These are phyloP conservation scores for Colletotrichum gloeosporioides DNA, from an alignment of 2,329 filamentous ascomycete species.

Conservation along the genomic window DNA sequence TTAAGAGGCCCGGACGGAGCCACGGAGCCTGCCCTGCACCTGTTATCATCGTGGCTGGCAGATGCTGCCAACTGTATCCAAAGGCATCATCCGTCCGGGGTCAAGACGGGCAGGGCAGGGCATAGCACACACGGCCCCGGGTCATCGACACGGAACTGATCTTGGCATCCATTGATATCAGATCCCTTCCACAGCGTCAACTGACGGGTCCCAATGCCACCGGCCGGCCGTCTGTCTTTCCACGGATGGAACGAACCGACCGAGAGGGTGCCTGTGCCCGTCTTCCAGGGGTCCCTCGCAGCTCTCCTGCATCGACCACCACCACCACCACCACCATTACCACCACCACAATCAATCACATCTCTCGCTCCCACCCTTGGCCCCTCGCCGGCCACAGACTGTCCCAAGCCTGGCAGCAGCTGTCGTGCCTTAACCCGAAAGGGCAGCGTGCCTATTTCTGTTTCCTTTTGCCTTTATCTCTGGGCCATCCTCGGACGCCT, in stretches of 20 bases:
- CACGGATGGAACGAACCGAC: conserved; percentile 18
- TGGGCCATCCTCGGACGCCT: conserved; percentile 12
- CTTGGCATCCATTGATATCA: background rate
- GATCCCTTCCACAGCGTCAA: background rate
- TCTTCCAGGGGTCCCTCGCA: conserved; percentile 13
- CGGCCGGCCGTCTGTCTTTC: background rate
- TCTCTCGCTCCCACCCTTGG: background rate
- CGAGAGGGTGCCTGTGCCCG: background rate
- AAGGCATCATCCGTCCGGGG: background rate
- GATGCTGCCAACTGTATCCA: background rate
- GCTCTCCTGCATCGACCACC: conserved; percentile 9
- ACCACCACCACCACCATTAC: background rate
- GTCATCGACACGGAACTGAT: background rate
- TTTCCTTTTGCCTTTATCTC: conserved; percentile 20
- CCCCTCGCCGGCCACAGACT: background rate
- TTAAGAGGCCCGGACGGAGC: background rate
- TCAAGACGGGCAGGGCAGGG: background rate
- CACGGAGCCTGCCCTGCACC: background rate
- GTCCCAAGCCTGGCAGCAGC: background rate
- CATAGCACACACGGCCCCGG: background rate
- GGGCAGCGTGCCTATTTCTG: conserved; percentile 10
- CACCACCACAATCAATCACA: background rate
- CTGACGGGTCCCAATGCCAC: background rate
- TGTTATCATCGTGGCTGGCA: background rate
- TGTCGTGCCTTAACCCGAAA: conserved; percentile 4